These are phyloP conservation scores for Leptographium radiaticola DNA, from an alignment of 2,329 filamentous ascomycete genomes.

Conservation along the genomic window DNA sequence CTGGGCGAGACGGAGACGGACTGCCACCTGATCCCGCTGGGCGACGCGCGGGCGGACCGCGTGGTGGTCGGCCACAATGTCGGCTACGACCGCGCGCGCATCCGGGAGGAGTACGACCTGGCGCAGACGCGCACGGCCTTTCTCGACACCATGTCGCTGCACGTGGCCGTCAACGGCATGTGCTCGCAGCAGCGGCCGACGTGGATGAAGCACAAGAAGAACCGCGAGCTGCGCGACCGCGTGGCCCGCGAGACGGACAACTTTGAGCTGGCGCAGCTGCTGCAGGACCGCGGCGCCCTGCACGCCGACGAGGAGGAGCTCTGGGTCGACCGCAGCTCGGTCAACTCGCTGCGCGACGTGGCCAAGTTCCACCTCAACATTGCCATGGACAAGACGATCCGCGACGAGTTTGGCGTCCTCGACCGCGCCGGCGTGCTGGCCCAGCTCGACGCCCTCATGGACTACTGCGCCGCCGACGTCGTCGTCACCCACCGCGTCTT, in stretches of 20 bases:
- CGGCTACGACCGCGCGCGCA: conserved; percentile 81
- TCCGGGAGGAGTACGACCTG: conserved; percentile 79
- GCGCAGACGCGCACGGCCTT: conserved; percentile 75
- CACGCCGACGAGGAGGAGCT: conserved; percentile 84
- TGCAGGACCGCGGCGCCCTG: conserved; percentile 53
- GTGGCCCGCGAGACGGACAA: conserved; percentile 60
- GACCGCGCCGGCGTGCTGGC: conserved; percentile 56
- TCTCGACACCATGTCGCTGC: conserved; percentile 94
- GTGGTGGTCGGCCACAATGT: conserved; percentile 91
- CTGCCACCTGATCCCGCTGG: conserved; percentile 75
- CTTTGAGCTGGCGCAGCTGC: conserved; percentile 54
- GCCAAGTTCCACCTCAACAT: conserved; percentile 92
- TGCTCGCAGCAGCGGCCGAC: conserved; percentile 91
- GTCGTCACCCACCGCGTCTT: conserved; percentile 89
- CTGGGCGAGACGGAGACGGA: conserved; percentile 63
- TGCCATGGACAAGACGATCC: conserved; percentile 75
- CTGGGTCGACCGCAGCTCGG: conserved; percentile 88
- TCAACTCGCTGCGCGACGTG: conserved; percentile 90
- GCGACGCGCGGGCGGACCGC: conserved; percentile 57
- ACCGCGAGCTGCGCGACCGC: conserved; percentile 68
- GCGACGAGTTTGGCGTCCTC: conserved; percentile 77
- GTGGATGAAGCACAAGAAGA: conserved; percentile 96
- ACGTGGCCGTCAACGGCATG: conserved; percentile 98
- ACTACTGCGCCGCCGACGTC: conserved; percentile 94
- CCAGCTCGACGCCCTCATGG: conserved; percentile 69